phyloP scores from a whole-genome alignment of 257 asterid genomes.

The Paraleonurus japonicus region DNA sequence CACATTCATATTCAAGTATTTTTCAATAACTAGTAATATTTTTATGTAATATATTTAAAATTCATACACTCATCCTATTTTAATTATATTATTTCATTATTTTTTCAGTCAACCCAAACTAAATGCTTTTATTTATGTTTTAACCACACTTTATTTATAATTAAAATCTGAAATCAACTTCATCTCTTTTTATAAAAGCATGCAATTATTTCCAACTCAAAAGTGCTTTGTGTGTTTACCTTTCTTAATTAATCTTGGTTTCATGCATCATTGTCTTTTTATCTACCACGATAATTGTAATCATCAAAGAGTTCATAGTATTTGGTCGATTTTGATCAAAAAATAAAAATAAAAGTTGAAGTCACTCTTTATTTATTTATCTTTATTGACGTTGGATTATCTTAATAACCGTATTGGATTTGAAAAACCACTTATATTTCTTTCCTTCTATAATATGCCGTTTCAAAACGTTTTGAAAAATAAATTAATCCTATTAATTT shows the following conservation, averaged over 20 bases:
- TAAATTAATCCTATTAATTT: too few species aligned
- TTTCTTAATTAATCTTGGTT: slow-evolving; percentile 19
- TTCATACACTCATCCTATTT: too few species aligned
- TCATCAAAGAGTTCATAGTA: slow-evolving; percentile 17
- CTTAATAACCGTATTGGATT: neutral
- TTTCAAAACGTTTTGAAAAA: too few species aligned
- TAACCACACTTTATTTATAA: slow-evolving; percentile 12
- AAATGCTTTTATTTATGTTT: slow-evolving; percentile 11
- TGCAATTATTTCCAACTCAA: slow-evolving; percentile 32
- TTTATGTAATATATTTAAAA: too few species aligned
- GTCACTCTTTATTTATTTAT: neutral
- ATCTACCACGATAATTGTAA: slow-evolving; percentile 16
- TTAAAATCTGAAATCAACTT: slow-evolving; percentile 18
- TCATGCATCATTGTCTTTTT: slow-evolving; percentile 19
- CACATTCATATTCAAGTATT: too few species aligned
- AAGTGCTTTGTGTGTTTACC: slow-evolving; percentile 20
- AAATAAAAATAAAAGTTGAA: neutral
- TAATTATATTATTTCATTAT: too few species aligned
- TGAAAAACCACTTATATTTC: too few species aligned
- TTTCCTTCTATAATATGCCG: too few species aligned
- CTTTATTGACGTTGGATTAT: neutral
- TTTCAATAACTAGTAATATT: too few species aligned
- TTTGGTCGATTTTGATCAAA: slow-evolving; percentile 10
- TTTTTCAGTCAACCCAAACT: too few species aligned
- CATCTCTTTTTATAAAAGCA: slow-evolving; percentile 31